phyloP scores from a whole-genome alignment of 495 filamentous ascomycete genomes.

The Echria macrotheca region DNA sequence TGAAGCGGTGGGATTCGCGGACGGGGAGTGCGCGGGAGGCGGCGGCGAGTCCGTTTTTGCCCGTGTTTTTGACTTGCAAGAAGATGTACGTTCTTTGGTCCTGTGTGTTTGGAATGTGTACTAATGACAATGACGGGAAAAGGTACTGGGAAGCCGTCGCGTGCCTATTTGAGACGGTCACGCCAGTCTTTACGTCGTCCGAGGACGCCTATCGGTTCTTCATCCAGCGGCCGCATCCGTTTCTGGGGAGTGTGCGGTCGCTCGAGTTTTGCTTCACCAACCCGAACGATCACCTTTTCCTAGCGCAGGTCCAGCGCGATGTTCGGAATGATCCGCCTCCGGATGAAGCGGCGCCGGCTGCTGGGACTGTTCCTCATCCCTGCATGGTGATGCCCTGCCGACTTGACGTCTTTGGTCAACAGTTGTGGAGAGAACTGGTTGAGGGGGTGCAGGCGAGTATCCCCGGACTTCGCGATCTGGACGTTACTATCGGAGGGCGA shows the following conservation, averaged over 20 bases:
- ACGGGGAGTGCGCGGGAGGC: slow-evolving; percentile 1
- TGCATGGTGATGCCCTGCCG: neutral
- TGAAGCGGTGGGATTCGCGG: slow-evolving; percentile 13
- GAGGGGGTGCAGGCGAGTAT: neutral
- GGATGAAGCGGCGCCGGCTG: neutral
- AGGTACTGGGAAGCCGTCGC: slow-evolving; percentile 21
- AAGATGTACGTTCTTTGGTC: slow-evolving; percentile 16
- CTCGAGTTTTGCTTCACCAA: slow-evolving; percentile 21
- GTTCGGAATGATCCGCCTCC: neutral
- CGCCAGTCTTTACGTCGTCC: slow-evolving; percentile 22
- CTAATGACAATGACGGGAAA: too few species aligned
- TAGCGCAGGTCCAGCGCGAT: slow-evolving; percentile 4
- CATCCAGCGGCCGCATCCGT: slow-evolving; percentile 14
- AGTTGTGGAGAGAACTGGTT: slow-evolving; percentile 12
- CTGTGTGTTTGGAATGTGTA: too few species aligned
- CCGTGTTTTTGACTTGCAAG: slow-evolving; percentile 23
- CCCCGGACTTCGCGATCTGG: slow-evolving; percentile 12
- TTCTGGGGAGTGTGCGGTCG: slow-evolving; percentile 12
- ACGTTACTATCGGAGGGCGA: slow-evolving; percentile 10
- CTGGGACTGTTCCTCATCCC: neutral
- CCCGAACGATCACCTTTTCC: slow-evolving; percentile 21
- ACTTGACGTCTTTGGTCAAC: slow-evolving; percentile 6
- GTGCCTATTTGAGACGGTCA: slow-evolving; percentile 21
- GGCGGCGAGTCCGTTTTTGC: slow-evolving; percentile 17
- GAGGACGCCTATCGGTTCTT: slow-evolving; percentile 23